A percentile compares a stretch with the other conserved stretches of the same genome.
Conservation (phyloP, 2,329 filamentous ascomycete genomes). For the Iodosphaeria phyllophila region DNA sequence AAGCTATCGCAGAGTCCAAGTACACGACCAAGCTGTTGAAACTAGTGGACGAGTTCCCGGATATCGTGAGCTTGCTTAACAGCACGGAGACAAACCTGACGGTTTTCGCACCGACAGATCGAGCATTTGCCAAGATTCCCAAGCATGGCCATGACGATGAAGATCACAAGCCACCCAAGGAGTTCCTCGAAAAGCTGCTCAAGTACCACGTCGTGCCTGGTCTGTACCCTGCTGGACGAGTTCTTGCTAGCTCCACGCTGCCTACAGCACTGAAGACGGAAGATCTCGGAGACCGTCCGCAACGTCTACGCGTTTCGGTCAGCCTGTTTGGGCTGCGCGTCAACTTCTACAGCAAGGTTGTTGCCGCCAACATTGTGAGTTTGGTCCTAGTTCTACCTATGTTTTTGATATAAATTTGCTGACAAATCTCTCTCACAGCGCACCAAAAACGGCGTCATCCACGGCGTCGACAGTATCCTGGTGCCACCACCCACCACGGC, state of each 20-base stretch:
- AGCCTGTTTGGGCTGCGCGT: constrained; percentile 44
- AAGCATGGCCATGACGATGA: too few species aligned
- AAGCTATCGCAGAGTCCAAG: constrained; percentile 58
- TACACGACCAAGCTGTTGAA: constrained; percentile 61
- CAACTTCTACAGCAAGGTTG: constrained; percentile 59
- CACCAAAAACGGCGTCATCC: constrained; percentile 64
- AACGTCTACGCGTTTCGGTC: constrained; percentile 54
- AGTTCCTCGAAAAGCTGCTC: constrained; percentile 49
- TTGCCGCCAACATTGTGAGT: constrained; percentile 51
- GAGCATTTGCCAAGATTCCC: constrained; percentile 49
- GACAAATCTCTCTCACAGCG: constrained; percentile 21
- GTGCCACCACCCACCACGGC: constrained; percentile 50
- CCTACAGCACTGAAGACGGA: constrained; percentile 45
- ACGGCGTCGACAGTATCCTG: constrained; percentile 58
- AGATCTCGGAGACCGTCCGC: constrained; percentile 42
- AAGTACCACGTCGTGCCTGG: constrained; percentile 58
- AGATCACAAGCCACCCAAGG: constrained; percentile 43
- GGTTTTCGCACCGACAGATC: constrained; percentile 61
- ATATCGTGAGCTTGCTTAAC: constrained; percentile 57
- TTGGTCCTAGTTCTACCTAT: neutral
- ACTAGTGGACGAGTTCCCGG: constrained; percentile 53
- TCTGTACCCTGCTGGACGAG: constrained; percentile 42
- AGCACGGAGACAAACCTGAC: constrained; percentile 58
- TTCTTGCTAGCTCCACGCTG: constrained; percentile 57
- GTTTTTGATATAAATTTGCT: neutral